phyloP scores from a whole-genome alignment of 2,329 filamentous ascomycete species.

The Pochonia chlamydosporia region DNA sequence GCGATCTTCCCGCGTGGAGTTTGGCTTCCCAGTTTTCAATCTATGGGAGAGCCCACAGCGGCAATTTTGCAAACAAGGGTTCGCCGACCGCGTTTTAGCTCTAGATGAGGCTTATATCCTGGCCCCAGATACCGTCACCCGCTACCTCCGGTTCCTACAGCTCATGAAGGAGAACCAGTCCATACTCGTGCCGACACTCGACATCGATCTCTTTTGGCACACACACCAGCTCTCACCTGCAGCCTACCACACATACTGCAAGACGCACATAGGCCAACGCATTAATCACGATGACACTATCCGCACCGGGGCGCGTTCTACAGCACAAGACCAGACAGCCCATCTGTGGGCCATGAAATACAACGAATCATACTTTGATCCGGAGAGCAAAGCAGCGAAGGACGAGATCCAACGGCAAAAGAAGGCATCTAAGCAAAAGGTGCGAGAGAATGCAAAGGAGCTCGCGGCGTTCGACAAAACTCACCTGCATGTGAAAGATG shows the following conservation, averaged over 20 bases:
- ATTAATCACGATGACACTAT: too few relatives aligned
- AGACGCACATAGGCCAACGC: too few relatives aligned
- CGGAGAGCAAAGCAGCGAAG: background rate
- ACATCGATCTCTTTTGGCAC: too few relatives aligned
- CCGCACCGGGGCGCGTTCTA: background rate
- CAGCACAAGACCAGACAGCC: background rate
- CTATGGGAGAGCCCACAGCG: slow-evolving; percentile 1
- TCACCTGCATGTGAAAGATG: background rate
- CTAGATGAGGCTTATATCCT: background rate
- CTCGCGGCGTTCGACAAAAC: background rate
- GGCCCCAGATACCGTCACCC: background rate
- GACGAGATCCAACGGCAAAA: background rate
- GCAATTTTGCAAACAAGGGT: slow-evolving; percentile 1
- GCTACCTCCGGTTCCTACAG: slow-evolving; percentile 2
- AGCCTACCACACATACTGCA: too few relatives aligned
- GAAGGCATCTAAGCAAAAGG: background rate
- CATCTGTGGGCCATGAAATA: background rate
- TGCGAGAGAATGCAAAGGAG: background rate
- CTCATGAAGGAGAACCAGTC: background rate
- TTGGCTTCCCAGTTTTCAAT: slow-evolving; percentile 3
- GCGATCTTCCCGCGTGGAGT: background rate
- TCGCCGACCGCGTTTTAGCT: background rate
- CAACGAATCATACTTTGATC: background rate
- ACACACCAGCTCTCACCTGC: too few relatives aligned
- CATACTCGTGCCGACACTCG: too few relatives aligned